phyloP scores from a whole-genome alignment of 345 rosid species.

The Boechera stricta region DNA sequence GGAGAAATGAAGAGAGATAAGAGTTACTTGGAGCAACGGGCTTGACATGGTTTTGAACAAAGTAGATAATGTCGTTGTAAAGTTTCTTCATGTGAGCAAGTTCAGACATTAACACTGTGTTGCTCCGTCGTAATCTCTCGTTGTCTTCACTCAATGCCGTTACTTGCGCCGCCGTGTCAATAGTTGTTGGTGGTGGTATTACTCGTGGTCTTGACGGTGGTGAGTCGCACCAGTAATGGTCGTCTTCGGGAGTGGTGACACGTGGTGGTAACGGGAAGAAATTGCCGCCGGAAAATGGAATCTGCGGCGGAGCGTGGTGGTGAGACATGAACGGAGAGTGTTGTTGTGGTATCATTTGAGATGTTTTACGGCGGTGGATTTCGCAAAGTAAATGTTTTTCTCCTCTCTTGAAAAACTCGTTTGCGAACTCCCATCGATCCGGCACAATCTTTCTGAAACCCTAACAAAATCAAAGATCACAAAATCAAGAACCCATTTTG shows the following conservation, averaged over 20 bases:
- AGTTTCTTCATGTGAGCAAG: constrained; percentile 92
- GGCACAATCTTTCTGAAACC: constrained; percentile 98
- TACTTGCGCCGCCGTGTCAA: constrained; percentile 44
- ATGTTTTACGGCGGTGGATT: constrained; percentile 89
- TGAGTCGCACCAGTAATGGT: constrained; percentile 68
- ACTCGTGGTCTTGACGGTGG: constrained; percentile 44
- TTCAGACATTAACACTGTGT: constrained; percentile 78
- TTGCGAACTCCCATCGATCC: constrained; percentile 97
- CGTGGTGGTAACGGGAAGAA: constrained; percentile 64
- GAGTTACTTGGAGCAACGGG: constrained; percentile 74
- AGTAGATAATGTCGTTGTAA: constrained; percentile 86
- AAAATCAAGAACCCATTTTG: background rate
- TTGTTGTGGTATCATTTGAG: constrained; percentile 65
- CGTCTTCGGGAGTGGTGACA: constrained; percentile 63
- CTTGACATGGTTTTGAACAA: constrained; percentile 91
- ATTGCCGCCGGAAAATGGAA: constrained; percentile 47
- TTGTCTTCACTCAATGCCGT: constrained; percentile 81
- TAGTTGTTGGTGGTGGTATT: background rate
- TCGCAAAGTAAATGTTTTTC: constrained; percentile 92
- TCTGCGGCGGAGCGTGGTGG: constrained; percentile 52
- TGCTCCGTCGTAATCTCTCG: constrained; percentile 78
- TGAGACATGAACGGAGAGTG: constrained; percentile 58
- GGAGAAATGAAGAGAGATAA: constrained; percentile 55
- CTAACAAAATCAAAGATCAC: constrained; percentile 47
- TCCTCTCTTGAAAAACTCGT: constrained; percentile 90